Base-by-base conservation (phyloP, 192 early-diverging fungal genomes). In the Coemansia furcata region DNA sequence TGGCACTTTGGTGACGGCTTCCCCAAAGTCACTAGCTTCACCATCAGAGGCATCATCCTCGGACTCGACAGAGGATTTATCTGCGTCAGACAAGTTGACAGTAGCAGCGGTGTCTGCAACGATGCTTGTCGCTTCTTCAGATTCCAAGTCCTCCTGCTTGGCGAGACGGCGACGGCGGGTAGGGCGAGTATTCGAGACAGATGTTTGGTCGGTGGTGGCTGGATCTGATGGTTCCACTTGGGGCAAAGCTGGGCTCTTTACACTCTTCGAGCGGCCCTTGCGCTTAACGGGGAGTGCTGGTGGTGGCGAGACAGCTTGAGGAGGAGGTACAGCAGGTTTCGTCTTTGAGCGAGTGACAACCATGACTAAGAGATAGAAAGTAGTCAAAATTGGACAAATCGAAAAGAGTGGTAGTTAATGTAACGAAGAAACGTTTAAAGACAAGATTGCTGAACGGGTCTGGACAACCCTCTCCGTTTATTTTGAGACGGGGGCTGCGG, bases 321-420 rank as follows among this genome's bases (percentile, higher is more conserved):
- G 17, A 36, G 12, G 32, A 30, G 52, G 26, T 8, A 14, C 26
- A 55, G 52, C 14, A 37, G 63, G 15, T 21, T 64, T 64, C 26
- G 9, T 35, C 19, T 14, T 44, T 10, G 63, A 64, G 33, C 63
- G 63, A 58, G 65, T 66, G 37, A 40, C 30, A 40, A 66, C 65
- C 65, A 66, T 66, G 17, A 35, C 42, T 14, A 6, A 5, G 32
- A 19, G 6, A 35, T 6, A 52, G 21, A 36, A 11, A 12, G 11
- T 19, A 36, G 33, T 21, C n/a, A 19, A 59, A 12, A 2, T 4
- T 32, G 3, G 15, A 29, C 4, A 17, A 54, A 5, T 30, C 50
- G 1, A 47, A 21, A 47, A 21, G n/a, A 21, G 37, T 40, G 39
- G 14, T 10, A 40, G 23, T 26, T 26, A 26, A 26, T 26, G 23